These are phyloP conservation scores for Nidularia pulvinata DNA, from an alignment of 768 basidiomycete genomes.

Conservation along the genomic window DNA sequence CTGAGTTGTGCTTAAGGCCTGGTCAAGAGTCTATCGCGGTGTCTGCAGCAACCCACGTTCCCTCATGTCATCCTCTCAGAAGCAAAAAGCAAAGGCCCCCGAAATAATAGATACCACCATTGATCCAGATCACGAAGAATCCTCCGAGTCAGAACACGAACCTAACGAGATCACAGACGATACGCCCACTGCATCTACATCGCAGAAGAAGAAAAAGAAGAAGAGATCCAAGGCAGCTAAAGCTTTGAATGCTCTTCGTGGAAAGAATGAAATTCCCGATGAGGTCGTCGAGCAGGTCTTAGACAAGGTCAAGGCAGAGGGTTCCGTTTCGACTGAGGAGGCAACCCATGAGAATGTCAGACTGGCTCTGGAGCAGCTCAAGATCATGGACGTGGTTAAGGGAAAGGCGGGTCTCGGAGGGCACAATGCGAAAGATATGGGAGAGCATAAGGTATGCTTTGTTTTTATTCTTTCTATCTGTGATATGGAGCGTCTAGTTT, in stretches of 20 bases:
- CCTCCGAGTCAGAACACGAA: constrained; percentile 26
- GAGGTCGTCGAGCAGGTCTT: constrained; percentile 67
- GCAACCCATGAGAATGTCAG: constrained; percentile 69
- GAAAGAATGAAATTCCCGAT: constrained; percentile 53
- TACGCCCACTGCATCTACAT: constrained; percentile 35
- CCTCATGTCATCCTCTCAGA: constrained; percentile 32
- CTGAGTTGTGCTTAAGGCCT: no score
- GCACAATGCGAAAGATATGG: constrained; percentile 76
- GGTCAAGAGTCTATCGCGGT: background rate
- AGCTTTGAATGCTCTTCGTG: constrained; percentile 45
- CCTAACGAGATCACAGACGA: constrained; percentile 14
- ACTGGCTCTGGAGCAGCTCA: constrained; percentile 72
- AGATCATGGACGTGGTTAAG: constrained; percentile 83
- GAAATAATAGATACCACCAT: constrained; percentile 37
- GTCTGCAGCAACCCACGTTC: background rate
- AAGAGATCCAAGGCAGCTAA: constrained; percentile 75
- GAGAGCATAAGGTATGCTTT: constrained; percentile 80
- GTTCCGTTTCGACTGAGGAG: constrained; percentile 37
- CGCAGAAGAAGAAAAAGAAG: constrained; percentile 77
- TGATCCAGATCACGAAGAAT: constrained; percentile 29
- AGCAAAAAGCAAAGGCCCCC: constrained; percentile 37
- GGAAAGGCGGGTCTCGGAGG: constrained; percentile 81
- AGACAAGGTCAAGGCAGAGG: constrained; percentile 63
- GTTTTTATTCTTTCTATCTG: background rate
- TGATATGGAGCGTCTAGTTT: constrained; percentile 4